Evolutionary conservation across 768 basidiomycete genomes (phyloP).

Genomic region (Suillus alpinus): DNA sequence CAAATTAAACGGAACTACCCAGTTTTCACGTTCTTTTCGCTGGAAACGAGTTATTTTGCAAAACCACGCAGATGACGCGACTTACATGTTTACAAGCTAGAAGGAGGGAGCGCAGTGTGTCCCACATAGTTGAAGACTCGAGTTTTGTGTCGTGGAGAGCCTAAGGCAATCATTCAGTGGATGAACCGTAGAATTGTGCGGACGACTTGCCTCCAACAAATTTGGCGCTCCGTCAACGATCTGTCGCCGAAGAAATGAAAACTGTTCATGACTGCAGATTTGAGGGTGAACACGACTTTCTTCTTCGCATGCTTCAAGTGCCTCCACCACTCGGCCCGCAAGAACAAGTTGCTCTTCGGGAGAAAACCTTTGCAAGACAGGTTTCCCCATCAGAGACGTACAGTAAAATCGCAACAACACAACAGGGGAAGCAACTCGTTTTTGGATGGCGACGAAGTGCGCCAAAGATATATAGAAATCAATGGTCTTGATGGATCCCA

Average conservation of each 20-base stretch:
- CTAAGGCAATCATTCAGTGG: slow-evolving; percentile 7
- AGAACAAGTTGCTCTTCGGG: slow-evolving; percentile 43
- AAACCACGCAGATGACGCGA: slow-evolving; percentile 10
- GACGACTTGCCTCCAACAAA: slow-evolving; percentile 41
- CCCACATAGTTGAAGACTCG: slow-evolving; percentile 22
- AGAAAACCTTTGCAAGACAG: slow-evolving; percentile 44
- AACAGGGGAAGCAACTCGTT: slow-evolving; percentile 39
- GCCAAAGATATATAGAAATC: slow-evolving; percentile 48
- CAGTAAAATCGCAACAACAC: slow-evolving; percentile 55
- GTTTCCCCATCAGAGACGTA: slow-evolving; percentile 40
- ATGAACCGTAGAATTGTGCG: slow-evolving; percentile 1
- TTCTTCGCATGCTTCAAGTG: slow-evolving; percentile 38
- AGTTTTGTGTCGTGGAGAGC: slow-evolving; percentile 24
- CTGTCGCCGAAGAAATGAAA: slow-evolving; percentile 41
- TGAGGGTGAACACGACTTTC: slow-evolving; percentile 23
- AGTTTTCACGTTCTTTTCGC: slow-evolving; percentile 42
- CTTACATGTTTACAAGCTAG: slow-evolving; percentile 23
- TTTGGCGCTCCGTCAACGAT: slow-evolving; percentile 49
- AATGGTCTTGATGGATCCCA: slow-evolving; percentile 32
- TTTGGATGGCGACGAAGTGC: slow-evolving; percentile 40
- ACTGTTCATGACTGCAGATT: slow-evolving; percentile 25
- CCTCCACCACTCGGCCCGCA: slow-evolving; percentile 44
- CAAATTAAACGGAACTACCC: slow-evolving; percentile 43
- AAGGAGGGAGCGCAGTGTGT: slow-evolving; percentile 21
- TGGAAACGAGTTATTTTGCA: slow-evolving; percentile 29